Base-by-base conservation (phyloP, 2,329 filamentous ascomycete species). In the Apiospora sp. region DNA sequence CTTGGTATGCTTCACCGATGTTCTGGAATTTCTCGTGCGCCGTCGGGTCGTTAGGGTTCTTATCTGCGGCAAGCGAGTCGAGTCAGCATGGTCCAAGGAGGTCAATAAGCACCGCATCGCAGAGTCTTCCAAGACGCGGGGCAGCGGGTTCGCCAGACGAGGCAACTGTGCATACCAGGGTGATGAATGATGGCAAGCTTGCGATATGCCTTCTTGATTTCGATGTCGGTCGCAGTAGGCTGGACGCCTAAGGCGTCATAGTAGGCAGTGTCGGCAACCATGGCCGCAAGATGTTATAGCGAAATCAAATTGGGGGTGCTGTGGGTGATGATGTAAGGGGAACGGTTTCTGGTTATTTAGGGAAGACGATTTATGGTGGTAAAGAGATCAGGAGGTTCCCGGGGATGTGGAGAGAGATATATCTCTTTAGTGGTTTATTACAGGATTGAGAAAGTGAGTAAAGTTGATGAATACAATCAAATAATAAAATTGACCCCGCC, bases 141-240 rank as follows among this genome's bases (percentile, higher is more conserved):
- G 72, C 34, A 73, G 22, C 72, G 49, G 58, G 67, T 49, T 69
- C 54, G 14, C 22, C 3, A 41, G 51, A 72, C 68, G 72, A 69
- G 6, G 24, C 19, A 22, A 19, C 7, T 44, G 24, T 48, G 24
- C 85, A 77, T 85, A 94, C 93, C 93, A 75, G 94, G 94, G 83
- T 98, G 96, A 79, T 97, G 94, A 77, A 95, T 90, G 83, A 98
- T 98, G 77, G 96, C 96, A 77, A 96, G 89, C 85, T 96, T 98
- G 81, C 95, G 91, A 85, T 98, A 98, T 41, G 95, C 95, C 86
- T 98, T 98, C 84, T 98, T 98, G 85, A 98, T 98, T 82, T 98
- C 95, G 69, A 98, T 89, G 82, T 96, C 94, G 51, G 94, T 93
- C 43, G 95, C 96, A 72, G 92, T 94, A 76, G 94, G 92, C 84